Evolutionary conservation across 2,329 filamentous ascomycete species (phyloP).

Genomic region (Ophiostoma populinum): DNA sequence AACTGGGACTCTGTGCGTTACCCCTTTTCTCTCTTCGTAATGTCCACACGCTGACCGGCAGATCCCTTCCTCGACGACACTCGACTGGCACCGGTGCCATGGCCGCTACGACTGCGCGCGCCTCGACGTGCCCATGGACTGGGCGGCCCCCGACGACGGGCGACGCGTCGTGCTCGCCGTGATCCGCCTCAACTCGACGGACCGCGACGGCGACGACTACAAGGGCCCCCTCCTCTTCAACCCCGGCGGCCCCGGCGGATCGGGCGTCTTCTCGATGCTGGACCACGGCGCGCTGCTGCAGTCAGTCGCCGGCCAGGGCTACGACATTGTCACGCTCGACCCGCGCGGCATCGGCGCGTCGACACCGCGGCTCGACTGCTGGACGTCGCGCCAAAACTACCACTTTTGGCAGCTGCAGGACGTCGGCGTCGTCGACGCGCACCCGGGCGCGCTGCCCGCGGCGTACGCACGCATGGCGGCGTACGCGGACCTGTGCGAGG

Average conservation of each 20-base stretch:
- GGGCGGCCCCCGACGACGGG: slow-evolving; percentile 19
- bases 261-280: slow-evolving; percentile 17
- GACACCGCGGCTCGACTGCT: slow-evolving; percentile 33
- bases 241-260: slow-evolving; percentile 31
- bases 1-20: background rate
- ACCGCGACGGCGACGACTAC: slow-evolving; percentile 14
- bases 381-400: slow-evolving; percentile 24
- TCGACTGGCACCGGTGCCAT: slow-evolving; percentile 21
- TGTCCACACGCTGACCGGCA: background rate
- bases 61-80: slow-evolving; percentile 17
- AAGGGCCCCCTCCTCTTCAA: slow-evolving; percentile 23
- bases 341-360: slow-evolving; percentile 33
- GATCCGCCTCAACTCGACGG: slow-evolving; percentile 22
- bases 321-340: slow-evolving; percentile 32
- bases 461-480: slow-evolving; percentile 25
- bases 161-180: slow-evolving; percentile 20
- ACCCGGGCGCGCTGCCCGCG: slow-evolving; percentile 27
- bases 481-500: slow-evolving; percentile 26
- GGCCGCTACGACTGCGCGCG: slow-evolving; percentile 20
- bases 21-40: background rate
- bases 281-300: background rate
- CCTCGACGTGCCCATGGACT: slow-evolving; percentile 24
- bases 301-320: background rate
- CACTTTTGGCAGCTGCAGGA: slow-evolving; percentile 27
- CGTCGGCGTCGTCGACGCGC: slow-evolving; percentile 27